These are phyloP conservation scores for Populus tomentosa DNA, from an alignment of 441 rosid species.

Conservation along the genomic window DNA sequence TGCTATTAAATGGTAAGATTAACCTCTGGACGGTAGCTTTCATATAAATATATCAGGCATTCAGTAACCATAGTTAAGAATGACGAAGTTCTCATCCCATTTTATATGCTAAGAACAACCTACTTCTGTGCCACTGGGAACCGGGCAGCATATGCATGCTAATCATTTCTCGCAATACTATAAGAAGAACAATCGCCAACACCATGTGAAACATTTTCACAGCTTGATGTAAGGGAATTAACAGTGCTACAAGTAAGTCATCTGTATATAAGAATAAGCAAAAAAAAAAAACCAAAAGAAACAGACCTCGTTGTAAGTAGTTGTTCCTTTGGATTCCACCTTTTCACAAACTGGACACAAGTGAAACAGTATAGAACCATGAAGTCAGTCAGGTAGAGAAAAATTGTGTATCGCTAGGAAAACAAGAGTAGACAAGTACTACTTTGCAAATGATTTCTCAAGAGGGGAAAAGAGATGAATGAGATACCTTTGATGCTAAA, in stretches of 20 bases:
- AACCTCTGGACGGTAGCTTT: background rate
- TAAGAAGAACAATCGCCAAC: background rate
- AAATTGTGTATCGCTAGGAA: background rate
- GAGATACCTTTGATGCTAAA: constrained; percentile 93
- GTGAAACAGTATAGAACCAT: background rate
- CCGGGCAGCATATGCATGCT: background rate
- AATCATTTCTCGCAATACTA: background rate
- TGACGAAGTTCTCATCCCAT: background rate
- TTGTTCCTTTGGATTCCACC: constrained; percentile 98
- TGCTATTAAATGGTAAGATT: background rate
- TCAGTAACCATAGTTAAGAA: background rate
- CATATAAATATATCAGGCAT: background rate
- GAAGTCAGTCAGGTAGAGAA: constrained; percentile 8
- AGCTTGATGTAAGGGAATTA: background rate
- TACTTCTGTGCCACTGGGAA: background rate
- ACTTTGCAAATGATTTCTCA: too few species aligned
- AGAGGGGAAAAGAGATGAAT: background rate
- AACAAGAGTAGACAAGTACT: background rate
- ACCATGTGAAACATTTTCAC: background rate
- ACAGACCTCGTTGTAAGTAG: constrained; percentile 96
- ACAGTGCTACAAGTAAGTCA: background rate
- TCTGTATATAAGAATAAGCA: background rate
- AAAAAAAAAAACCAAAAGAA: background rate
- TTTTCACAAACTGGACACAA: constrained; percentile 81
- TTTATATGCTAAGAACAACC: background rate